phyloP scores from a whole-genome alignment of 495 filamentous ascomycete species.

The Baudoinia panamericana region DNA sequence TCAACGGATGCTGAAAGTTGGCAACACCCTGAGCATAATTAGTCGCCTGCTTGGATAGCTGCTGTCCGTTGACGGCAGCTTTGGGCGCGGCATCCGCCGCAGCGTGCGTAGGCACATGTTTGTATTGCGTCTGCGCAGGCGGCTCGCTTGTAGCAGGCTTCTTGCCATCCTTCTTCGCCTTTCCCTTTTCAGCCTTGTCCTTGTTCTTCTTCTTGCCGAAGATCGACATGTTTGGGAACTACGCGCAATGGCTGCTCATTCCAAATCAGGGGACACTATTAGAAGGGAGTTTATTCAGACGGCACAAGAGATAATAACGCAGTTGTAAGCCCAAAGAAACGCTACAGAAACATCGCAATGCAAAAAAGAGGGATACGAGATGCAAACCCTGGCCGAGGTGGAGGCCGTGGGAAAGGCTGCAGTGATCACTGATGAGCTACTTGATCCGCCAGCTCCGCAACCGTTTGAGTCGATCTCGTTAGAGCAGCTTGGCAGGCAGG shows the following conservation, averaged over 20 bases:
- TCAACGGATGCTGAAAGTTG: background rate
- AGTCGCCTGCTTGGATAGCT: background rate
- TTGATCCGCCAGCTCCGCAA: no score
- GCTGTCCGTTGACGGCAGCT: background rate
- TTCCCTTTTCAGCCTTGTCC: constrained; percentile 12
- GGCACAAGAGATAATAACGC: background rate
- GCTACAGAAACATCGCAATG: no score
- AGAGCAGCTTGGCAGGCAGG: no score
- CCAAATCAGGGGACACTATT: no score
- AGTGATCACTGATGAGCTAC: no score
- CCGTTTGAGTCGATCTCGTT: no score
- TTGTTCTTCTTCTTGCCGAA: constrained; percentile 22
- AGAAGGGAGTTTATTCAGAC: background rate
- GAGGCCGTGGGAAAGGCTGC: no score
- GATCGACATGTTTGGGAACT: constrained; percentile 19
- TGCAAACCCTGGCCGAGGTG: no score
- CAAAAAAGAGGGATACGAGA: no score
- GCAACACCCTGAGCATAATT: background rate
- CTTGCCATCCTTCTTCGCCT: constrained; percentile 1
- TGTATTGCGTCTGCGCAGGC: constrained; percentile 19
- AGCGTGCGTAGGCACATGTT: constrained; percentile 25
- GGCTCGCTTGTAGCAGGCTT: background rate
- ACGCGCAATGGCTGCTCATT: background rate
- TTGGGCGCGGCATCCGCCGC: constrained; percentile 34
- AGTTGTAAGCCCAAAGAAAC: no score